Base-by-base conservation (phyloP, 1,139 yeast species). In the Wickerhamiella pararugosa region DNA sequence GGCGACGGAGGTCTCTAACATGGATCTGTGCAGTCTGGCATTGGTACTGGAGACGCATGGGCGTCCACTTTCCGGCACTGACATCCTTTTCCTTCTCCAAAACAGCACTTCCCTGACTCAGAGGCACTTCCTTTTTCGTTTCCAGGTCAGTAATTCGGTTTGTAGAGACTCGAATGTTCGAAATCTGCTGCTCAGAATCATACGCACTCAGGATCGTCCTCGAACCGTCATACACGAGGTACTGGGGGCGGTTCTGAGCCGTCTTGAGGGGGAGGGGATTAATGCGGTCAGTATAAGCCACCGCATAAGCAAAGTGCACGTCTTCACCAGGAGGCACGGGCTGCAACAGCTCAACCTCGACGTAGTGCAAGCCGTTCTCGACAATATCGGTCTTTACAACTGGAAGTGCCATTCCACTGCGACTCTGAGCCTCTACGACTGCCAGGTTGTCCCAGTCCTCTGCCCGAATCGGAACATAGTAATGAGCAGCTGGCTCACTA, bases 1-100 rank as follows among this genome's bases (percentile, higher is more conserved):
- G 81, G 58, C 97, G 74, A 50, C 74, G 66, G 47, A 84, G 67
- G 47, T 65, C 68, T 49, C 70, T 67, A 8, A 76, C 81, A 49
- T 70, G 70, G 9, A 75, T 63, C 48, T 86, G 57, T 7, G 97
- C 93, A 37, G 65, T 57, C 52, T 79, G 76, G 59, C 75, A 83
- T 44, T 72, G 75, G 60, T 72, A 87, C 40, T 75, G 62, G 35
- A 86, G 60, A 51, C 66, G 71, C 1, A 87, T 71, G n/a, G 39
- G 35, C 29, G 73, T 57, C 39, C 62, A 52, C 30, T 55, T 48
- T 0, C 84, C 86, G 53, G 73, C 79, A 4, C 63, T 64, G 5
- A 68, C 52, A 37, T 61, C 57, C 25, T 64, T 70, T 56, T 69
- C 66, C 42, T 66, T 69, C 5, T 72, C 68, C 46, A 68, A 64